Conservation (phyloP, 768 basidiomycete species). For the Plicaturopsis crispa region DNA sequence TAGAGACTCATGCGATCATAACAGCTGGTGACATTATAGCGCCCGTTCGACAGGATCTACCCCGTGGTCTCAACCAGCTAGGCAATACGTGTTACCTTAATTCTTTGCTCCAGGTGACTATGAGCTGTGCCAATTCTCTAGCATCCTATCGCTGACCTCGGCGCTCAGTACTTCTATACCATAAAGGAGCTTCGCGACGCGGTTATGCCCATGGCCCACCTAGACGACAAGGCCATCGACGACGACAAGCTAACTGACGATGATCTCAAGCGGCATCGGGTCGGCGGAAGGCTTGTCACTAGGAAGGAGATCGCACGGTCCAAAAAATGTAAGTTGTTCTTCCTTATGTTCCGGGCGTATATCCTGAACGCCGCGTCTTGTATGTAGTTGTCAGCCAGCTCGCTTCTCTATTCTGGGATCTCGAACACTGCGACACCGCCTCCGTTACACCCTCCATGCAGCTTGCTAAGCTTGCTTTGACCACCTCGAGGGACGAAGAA, state of each 20-base stretch:
- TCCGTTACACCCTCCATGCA: slow-evolving; percentile 82
- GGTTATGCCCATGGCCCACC: slow-evolving; percentile 50
- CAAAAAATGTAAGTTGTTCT: slow-evolving; percentile 59
- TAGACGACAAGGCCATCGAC: slow-evolving; percentile 46
- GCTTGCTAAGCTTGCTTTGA: slow-evolving; percentile 84
- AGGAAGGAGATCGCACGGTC: slow-evolving; percentile 76
- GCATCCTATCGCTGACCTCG: slow-evolving; percentile 1
- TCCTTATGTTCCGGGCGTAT: too few species aligned
- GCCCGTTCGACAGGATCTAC: slow-evolving; percentile 56
- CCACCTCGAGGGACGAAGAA: slow-evolving; percentile 86
- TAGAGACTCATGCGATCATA: slow-evolving; percentile 2
- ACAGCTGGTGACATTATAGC: slow-evolving; percentile 59
- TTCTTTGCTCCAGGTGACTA: slow-evolving; percentile 59
- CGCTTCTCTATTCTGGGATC: slow-evolving; percentile 67
- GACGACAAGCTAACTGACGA: slow-evolving; percentile 69
- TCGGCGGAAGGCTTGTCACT: slow-evolving; percentile 81
- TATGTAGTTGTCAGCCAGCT: slow-evolving; percentile 70
- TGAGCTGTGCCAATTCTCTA: neutral
- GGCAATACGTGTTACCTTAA: slow-evolving; percentile 88
- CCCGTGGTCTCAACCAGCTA: slow-evolving; percentile 81
- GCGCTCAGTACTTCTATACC: slow-evolving; percentile 87
- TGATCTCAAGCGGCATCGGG: slow-evolving; percentile 75
- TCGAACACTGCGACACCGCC: slow-evolving; percentile 57
- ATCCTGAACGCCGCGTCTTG: slow-evolving; percentile 8
- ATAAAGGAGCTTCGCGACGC: slow-evolving; percentile 82